Evolutionary conservation across 1,284 basidiomycete genomes (phyloP).

Genomic region (Ceratobasidium sp.): DNA sequence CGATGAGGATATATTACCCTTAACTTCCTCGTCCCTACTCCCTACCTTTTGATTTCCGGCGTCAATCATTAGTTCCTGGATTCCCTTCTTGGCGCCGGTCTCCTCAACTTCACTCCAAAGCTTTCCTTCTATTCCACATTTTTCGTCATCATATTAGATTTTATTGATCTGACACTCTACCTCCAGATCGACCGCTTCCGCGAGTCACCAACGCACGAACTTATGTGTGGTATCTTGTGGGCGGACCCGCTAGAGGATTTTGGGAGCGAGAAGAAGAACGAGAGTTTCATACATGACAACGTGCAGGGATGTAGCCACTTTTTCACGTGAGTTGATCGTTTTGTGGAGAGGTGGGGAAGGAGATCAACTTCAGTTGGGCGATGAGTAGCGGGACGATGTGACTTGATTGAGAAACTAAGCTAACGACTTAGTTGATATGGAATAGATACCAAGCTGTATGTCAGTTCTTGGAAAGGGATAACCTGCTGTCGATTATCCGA

Average conservation of each 20-base stretch:
- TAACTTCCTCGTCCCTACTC: conserved; percentile 38
- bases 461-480: conserved; percentile 93
- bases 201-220: conserved; percentile 92
- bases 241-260: conserved; percentile 96
- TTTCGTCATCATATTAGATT: not conserved
- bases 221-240: conserved; percentile 98
- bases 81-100: not conserved
- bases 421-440: not conserved
- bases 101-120: no score
- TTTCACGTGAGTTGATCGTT: conserved; percentile 81
- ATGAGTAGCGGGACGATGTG: not conserved
- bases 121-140: no score
- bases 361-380: not conserved
- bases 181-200: conserved; percentile 92
- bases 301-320: conserved; percentile 97
- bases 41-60: not conserved
- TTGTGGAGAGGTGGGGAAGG: no score
- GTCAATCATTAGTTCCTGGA: not conserved
- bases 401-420: conserved; percentile 40
- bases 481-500: conserved; percentile 93
- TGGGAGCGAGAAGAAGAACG: conserved; percentile 87
- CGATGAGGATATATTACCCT: not conserved
- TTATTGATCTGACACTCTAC: not conserved
- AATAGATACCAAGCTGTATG: conserved; percentile 92
- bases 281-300: conserved; percentile 92